phyloP scores from a whole-genome alignment of 805 yeast genomes.

The Debaryomyces castellii region DNA sequence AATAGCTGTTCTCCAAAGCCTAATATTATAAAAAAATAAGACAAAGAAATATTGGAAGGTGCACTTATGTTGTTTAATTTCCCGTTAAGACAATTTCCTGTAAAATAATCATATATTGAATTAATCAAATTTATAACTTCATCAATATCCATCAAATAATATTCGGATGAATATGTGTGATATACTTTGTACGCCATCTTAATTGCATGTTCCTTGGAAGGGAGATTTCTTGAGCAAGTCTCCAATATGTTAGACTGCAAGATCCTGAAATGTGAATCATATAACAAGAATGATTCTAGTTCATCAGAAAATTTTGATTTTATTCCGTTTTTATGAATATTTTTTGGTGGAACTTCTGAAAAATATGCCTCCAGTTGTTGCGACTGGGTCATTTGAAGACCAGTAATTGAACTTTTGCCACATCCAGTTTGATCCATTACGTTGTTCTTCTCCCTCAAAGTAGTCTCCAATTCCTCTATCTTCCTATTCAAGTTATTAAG shows the following conservation, averaged over 20 bases:
- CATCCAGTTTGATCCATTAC: not conserved
- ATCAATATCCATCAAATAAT: conserved; percentile 29
- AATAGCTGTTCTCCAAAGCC: conserved; percentile 40
- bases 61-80: not conserved
- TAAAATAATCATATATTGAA: conserved; percentile 13
- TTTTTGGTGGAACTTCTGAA: not conserved
- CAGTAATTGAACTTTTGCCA: not conserved
- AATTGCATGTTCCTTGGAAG: conserved; percentile 22
- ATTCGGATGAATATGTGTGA: conserved; percentile 32
- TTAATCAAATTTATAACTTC: conserved; percentile 15
- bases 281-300: conserved; percentile 22
- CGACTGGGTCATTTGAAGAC: not conserved
- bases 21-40: conserved; percentile 31
- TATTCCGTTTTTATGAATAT: not conserved
- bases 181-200: conserved; percentile 24
- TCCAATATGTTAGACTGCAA: conserved; percentile 21
- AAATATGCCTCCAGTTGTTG: not conserved
- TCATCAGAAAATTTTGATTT: conserved; percentile 3
- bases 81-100: not conserved
- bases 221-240: conserved; percentile 20
- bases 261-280: conserved; percentile 26
- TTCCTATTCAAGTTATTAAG: conserved; percentile 32
- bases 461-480: conserved; percentile 27
- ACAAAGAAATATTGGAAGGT: conserved; percentile 12
- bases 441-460: not conserved